These are phyloP conservation scores for Botryosphaeria dothidea DNA, from an alignment of 2,329 filamentous ascomycete genomes.

Conservation along the genomic window DNA sequence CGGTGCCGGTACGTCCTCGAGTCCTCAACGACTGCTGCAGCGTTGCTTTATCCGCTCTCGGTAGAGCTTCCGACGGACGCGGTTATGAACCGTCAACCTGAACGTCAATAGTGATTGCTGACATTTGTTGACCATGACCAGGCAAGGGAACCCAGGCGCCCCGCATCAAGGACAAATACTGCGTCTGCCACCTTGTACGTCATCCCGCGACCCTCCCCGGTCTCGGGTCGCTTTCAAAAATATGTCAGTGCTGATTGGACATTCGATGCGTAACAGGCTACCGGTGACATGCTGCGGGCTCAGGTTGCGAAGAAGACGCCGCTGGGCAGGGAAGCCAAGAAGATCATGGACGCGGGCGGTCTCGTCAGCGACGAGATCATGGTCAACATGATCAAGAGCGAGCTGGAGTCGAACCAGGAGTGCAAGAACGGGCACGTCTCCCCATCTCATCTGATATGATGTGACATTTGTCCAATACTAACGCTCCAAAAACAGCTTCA, in stretches of 20 bases:
- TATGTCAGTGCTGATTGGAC: conserved; percentile 1
- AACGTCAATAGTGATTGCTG: conserved; percentile 23
- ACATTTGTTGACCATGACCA: conserved; percentile 44
- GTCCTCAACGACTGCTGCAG: neutral
- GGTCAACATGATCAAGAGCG: conserved; percentile 99
- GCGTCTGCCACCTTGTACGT: conserved; percentile 91
- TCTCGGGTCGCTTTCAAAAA: neutral
- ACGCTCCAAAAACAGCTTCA: conserved; percentile 66
- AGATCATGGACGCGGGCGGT: conserved; percentile 99
- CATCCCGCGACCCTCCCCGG: conserved; percentile 19
- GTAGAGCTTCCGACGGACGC: neutral
- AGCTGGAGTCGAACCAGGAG: conserved; percentile 90
- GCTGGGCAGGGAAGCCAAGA: conserved; percentile 94
- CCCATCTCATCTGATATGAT: neutral
- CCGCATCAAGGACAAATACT: conserved; percentile 97
- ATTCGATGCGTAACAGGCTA: conserved; percentile 64
- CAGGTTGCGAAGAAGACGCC: conserved; percentile 97
- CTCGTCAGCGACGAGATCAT: conserved; percentile 99
- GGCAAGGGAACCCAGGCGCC: conserved; percentile 99
- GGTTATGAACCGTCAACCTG: neutral
- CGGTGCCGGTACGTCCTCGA: conserved; percentile 75
- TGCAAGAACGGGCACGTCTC: conserved; percentile 87
- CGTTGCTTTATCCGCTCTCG: neutral
- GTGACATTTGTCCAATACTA: conserved; percentile 3
- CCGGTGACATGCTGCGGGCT: conserved; percentile 97